Conservation (phyloP, 805 yeast genomes). For the Wickerhamomyces chaumierensis region DNA sequence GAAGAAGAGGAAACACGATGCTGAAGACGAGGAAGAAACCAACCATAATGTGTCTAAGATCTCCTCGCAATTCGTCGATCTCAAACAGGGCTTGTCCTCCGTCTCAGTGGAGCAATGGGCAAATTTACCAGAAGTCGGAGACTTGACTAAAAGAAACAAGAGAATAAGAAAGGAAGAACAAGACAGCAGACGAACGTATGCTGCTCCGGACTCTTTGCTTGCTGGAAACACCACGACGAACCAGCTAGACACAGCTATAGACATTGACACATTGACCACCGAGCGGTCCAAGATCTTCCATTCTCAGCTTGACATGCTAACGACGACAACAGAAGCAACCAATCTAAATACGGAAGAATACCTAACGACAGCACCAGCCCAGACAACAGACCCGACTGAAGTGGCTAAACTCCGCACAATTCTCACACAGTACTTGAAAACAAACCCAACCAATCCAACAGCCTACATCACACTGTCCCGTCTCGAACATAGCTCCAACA, state of each 20-base stretch:
- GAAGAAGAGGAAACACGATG: conserved; percentile 6
- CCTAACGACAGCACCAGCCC: conserved; percentile 18
- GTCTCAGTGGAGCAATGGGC: conserved; percentile 72
- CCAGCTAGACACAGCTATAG: conserved; percentile 22
- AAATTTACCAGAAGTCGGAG: conserved; percentile 77
- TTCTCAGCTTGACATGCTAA: conserved; percentile 43
- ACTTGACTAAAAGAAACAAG: conserved; percentile 71
- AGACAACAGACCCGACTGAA: conserved; percentile 32
- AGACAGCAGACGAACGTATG: conserved; percentile 58
- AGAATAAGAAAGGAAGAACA: conserved; percentile 53
- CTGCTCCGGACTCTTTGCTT: conserved; percentile 68
- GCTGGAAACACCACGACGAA: too few species aligned
- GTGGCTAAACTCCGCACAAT: conserved; percentile 45
- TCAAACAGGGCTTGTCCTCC: conserved; percentile 47
- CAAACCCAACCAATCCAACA: conserved; percentile 62
- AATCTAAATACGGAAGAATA: conserved; percentile 25
- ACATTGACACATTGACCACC: conserved; percentile 42
- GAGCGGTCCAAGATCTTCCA: conserved; percentile 53
- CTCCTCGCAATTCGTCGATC: conserved; percentile 51
- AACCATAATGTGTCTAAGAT: conserved; percentile 17
- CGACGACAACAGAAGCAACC: too few species aligned
- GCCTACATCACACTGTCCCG: conserved; percentile 86
- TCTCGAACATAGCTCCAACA: conserved; percentile 56
- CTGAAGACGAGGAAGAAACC: conserved; percentile 15
- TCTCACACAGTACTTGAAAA: conserved; percentile 53